A percentile compares a stretch with the other conserved stretches of the same genome.
Evolutionary conservation across 2,329 filamentous ascomycete genomes (phyloP).

Genomic region (Podosphaera leucotricha): DNA sequence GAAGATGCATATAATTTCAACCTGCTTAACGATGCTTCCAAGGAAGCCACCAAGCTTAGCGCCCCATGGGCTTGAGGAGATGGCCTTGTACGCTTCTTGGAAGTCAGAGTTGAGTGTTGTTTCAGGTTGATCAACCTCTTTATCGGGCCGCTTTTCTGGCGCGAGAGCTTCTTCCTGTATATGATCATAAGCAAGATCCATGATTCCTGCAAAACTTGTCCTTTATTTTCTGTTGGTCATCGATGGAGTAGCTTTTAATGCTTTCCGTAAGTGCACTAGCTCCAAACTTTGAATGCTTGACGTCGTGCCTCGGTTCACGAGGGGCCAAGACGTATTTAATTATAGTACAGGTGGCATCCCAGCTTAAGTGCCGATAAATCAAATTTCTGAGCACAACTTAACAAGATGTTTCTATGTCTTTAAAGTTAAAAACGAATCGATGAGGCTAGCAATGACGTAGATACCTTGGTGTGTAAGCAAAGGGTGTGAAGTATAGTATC

Average conservation of each 20-base stretch:
- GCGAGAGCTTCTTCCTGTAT: slow-evolving; percentile 61
- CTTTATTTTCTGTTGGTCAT: background rate
- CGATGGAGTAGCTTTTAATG: background rate
- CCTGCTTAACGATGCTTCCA: slow-evolving; percentile 82
- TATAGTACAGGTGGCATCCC: background rate
- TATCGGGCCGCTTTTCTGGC: slow-evolving; percentile 25
- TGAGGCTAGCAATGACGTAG: no score
- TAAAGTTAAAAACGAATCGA: no score
- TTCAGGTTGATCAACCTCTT: slow-evolving; percentile 22
- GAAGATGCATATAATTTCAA: slow-evolving; percentile 15
- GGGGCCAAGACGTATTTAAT: background rate
- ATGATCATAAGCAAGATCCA: slow-evolving; percentile 97
- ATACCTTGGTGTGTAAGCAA: no score
- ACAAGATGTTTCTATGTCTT: no score
- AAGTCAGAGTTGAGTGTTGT: slow-evolving; percentile 61
- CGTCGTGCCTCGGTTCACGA: background rate
- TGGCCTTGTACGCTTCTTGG: slow-evolving; percentile 84
- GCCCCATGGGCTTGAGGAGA: slow-evolving; percentile 82
- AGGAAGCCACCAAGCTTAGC: slow-evolving; percentile 70
- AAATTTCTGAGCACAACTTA: no score
- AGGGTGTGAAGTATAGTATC: no score
- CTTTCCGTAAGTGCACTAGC: background rate
- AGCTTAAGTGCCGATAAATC: background rate
- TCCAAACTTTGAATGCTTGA: background rate
- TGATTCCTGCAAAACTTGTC: slow-evolving; percentile 17